These are phyloP conservation scores for Venturia nashicola DNA, from an alignment of 2,329 filamentous ascomycete species.

Conservation along the genomic window DNA sequence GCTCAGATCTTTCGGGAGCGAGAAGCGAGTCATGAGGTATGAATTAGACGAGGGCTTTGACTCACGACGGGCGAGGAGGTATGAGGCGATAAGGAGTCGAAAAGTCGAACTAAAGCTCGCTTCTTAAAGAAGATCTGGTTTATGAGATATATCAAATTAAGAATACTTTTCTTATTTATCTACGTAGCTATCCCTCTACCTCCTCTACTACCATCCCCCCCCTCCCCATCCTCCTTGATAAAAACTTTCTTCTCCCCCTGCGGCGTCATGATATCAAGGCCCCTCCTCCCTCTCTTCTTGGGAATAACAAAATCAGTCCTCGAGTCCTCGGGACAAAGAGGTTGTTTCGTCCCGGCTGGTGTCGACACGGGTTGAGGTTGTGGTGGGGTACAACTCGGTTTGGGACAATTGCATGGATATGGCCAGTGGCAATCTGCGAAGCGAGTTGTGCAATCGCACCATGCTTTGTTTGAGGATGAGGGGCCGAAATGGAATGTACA, in stretches of 20 bases:
- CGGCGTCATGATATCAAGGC: background rate
- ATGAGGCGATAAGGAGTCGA: too few species aligned
- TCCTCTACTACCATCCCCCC: too few species aligned
- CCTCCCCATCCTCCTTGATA: background rate
- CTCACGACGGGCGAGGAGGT: too few species aligned
- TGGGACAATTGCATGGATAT: background rate
- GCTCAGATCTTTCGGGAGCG: too few species aligned
- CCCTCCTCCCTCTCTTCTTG: background rate
- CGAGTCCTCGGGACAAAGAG: background rate
- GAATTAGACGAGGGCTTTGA: too few species aligned
- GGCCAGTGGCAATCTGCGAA: background rate
- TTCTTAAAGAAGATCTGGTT: too few species aligned
- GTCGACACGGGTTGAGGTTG: background rate
- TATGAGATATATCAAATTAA: too few species aligned
- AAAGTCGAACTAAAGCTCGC: too few species aligned
- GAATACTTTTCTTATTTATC: too few species aligned
- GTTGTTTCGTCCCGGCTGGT: background rate
- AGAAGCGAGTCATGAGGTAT: too few species aligned
- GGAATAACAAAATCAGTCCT: background rate
- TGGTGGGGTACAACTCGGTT: background rate
- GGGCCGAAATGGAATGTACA: background rate
- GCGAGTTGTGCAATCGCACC: background rate
- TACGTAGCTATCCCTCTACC: too few species aligned
- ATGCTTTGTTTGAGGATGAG: too few species aligned
- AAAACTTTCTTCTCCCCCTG: background rate